These are phyloP conservation scores for Psilocybe cyanescens DNA, from an alignment of 768 basidiomycete species.

Conservation along the genomic window DNA sequence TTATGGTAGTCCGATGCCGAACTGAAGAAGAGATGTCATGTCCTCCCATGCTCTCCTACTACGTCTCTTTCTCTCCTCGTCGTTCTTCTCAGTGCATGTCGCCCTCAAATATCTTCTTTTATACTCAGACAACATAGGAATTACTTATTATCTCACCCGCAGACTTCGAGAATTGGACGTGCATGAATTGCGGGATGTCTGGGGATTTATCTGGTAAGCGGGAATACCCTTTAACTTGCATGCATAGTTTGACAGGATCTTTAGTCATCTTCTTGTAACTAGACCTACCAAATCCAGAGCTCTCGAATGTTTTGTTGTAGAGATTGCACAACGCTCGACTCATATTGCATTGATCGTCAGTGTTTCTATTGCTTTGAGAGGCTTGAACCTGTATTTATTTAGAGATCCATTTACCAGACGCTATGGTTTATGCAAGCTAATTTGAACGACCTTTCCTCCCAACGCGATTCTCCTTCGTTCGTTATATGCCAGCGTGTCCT, in stretches of 20 bases:
- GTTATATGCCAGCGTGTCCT: slow-evolving; percentile 90
- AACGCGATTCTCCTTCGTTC: slow-evolving; percentile 77
- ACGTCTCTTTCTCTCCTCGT: slow-evolving; percentile 89
- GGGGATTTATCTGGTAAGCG: slow-evolving; percentile 86
- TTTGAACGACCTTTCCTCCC: slow-evolving; percentile 75
- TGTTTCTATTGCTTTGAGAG: slow-evolving; percentile 27
- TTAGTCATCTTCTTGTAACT: slow-evolving; percentile 92
- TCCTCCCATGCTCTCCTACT: slow-evolving; percentile 86
- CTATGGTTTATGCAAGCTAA: slow-evolving; percentile 99
- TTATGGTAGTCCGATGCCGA: neutral
- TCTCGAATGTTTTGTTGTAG: slow-evolving; percentile 91
- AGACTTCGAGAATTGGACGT: slow-evolving; percentile 71
- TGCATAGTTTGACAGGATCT: slow-evolving; percentile 13
- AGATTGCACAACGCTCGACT: slow-evolving; percentile 86
- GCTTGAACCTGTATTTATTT: slow-evolving; percentile 6
- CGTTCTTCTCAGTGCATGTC: slow-evolving; percentile 93
- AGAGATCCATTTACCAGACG: slow-evolving; percentile 43
- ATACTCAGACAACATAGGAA: slow-evolving; percentile 88
- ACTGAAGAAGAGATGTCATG: slow-evolving; percentile 32
- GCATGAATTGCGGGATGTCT: slow-evolving; percentile 79
- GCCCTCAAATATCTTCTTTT: slow-evolving; percentile 85
- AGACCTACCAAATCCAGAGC: slow-evolving; percentile 91
- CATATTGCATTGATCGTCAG: slow-evolving; percentile 95
- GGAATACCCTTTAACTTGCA: slow-evolving; percentile 17
- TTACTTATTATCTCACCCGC: slow-evolving; percentile 86